Evolutionary conservation across 306 rosid species (phyloP), one percentile per base, ranked within the genome.

Genomic region (Argentina anserina): DNA sequence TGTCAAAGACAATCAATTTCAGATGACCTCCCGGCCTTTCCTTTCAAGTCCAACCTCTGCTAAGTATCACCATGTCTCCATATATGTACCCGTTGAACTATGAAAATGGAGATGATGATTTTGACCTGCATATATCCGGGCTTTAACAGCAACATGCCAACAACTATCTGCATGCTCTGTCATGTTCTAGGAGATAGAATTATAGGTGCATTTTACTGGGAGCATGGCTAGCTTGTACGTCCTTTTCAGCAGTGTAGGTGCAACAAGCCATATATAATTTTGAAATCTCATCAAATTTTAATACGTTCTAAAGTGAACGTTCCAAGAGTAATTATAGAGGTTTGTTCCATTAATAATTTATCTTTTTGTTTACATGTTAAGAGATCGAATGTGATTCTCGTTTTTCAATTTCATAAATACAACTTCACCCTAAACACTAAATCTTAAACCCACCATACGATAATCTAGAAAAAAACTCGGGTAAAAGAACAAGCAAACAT

Each of bases 101-200:
- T 23, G n/a, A n/a, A 11, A 63, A 68, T 31, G 26, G 47, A 43
- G 68, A 56, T 82, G 52, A 12, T 82, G 69, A 61, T 36, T 65
- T 69, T 71, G 70, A 80, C 15, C 67, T 41, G 39, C 20, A 34
- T 55, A 39, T n/a, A 37, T 50, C 39, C 20, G 39, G 25, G 52
- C 25, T 37, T 55, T 5, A 29, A 28, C 13, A 59, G 62, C 62
- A 39, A 49, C 33, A 13, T 56, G 26, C 25, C 39, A 6, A 49
- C 61, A 49, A 47, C 62, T 49, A 21, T 69, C 39, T 49, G 33
- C 73, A 69, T 69, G 29, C 33, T 65, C 33, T 65, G 23, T 64
- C 49, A 39, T 37, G 58, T 17, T 25, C 41, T 31, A 18, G 33
- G 9, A 69, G 9, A 20, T 20, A n/a, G 28, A 25, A 29, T 46